These are phyloP conservation scores for Fusarium sp. DNA, from an alignment of 2,329 filamentous ascomycete genomes.

Conservation along the genomic window DNA sequence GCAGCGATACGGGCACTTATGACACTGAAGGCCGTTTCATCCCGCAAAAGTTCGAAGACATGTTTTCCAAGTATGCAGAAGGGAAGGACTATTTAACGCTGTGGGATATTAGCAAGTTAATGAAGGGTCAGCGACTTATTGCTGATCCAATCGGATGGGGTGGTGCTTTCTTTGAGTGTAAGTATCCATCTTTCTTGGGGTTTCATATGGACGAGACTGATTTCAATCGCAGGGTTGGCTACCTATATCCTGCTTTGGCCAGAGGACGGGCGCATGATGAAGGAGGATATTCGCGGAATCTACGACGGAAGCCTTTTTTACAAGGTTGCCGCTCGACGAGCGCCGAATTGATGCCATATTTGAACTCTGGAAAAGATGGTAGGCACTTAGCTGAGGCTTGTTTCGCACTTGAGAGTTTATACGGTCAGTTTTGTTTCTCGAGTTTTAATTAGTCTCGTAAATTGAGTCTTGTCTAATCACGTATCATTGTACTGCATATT, in stretches of 20 bases:
- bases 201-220: too few species aligned
- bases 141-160: not conserved
- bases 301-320: not conserved
- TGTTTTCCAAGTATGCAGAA: not conserved
- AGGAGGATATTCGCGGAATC: not conserved
- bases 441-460: too few species aligned
- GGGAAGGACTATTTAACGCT: not conserved
- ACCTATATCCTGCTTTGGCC: not conserved
- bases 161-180: not conserved
- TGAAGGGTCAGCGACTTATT: not conserved
- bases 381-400: too few species aligned
- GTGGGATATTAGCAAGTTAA: not conserved
- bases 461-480: too few species aligned
- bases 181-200: not conserved
- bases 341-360: too few species aligned
- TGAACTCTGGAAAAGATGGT: too few species aligned
- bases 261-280: slow-evolving; percentile 1
- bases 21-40: not conserved
- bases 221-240: too few species aligned
- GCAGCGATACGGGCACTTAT: not conserved
- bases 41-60: not conserved
- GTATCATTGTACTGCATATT: too few species aligned
- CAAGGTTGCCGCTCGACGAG: not conserved
- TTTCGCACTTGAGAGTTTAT: too few species aligned
- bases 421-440: too few species aligned